Conservation (phyloP, 805 yeast genomes). For the Spathaspora boniae region DNA sequence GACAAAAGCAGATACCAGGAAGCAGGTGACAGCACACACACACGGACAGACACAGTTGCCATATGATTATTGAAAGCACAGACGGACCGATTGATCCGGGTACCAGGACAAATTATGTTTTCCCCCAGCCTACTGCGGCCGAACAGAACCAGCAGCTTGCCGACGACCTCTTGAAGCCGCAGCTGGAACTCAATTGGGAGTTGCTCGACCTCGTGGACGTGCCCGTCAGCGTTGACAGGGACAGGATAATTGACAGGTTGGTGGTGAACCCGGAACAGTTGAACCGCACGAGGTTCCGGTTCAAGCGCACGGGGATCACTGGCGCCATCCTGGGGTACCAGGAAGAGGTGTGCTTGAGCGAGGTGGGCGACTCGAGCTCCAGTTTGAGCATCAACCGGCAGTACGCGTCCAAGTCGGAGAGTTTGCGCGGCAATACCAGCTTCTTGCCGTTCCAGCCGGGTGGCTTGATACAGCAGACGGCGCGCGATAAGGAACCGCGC, state of each 20-base stretch:
- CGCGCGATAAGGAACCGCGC: conserved; percentile 14
- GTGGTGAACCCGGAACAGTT: conserved; percentile 57
- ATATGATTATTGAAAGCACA: conserved; percentile 6
- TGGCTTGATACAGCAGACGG: conserved; percentile 45
- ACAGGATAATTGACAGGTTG: conserved; percentile 19
- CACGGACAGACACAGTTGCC: no score
- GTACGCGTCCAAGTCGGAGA: conserved; percentile 56
- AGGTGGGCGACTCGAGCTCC: conserved; percentile 55
- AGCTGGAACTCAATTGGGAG: conserved; percentile 61
- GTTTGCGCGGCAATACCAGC: conserved; percentile 65
- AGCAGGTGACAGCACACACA: no score
- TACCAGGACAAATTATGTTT: conserved; percentile 8
- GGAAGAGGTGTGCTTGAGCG: conserved; percentile 47
- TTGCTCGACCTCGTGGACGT: conserved; percentile 67
- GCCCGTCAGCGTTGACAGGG: conserved; percentile 40
- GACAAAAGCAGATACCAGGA: no score
- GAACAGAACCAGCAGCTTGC: conserved; percentile 10
- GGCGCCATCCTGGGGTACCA: conserved; percentile 63
- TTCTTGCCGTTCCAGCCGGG: conserved; percentile 93
- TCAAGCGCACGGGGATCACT: conserved; percentile 69
- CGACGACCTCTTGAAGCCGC: conserved; percentile 57
- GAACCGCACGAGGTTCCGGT: conserved; percentile 61
- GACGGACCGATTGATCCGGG: conserved; percentile 2
- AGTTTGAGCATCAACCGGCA: conserved; percentile 73
- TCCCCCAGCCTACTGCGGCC: neutral